Evolutionary conservation across 1,284 basidiomycete genomes (phyloP), one percentile per base, ranked within the genome.

Genomic region (Limonomyces culmigenus): DNA sequence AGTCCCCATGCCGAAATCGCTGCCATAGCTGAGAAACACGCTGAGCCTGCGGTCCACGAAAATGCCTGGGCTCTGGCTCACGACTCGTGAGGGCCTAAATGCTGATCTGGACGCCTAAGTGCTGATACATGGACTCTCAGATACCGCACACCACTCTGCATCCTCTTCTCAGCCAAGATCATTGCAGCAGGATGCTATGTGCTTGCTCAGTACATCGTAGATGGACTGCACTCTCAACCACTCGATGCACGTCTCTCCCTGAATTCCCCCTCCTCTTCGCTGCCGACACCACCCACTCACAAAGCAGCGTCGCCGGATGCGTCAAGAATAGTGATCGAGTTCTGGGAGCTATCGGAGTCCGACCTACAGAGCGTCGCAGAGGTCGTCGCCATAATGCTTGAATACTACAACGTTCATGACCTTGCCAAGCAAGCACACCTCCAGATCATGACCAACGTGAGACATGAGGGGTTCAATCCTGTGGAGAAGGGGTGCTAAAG

Each of bases 1-100:
- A 87, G 76, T 45, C 85, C 88, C 15, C 88, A 91, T 49, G 68
- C 73, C 17, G 64, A 78, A 34, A 59, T 91, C 29, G 71, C 74
- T 31, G 74, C 74, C 45, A 59, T 77, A 15, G 78, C 75, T 48
- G 67, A 73, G 37, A 56, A 63, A 29, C 62, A 65, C 42, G 59
- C 63, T 34, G 62, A 61, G 23, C 38, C 47, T 16, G 49, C 60
- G 14, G 51, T 79, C 19, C 70, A 78, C 49, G 77, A 84, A 47
- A 74, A 70, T 49, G 72, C 80, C 13, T 87, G 83, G 81, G 78
- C 75, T 42, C 62, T 86, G 38, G 76, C 81, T 13, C 78, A 84
- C 53, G 83, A 87, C 57, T 81, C 83, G 81, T 86, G 41, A 55
- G 76, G n/a, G n/a, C n/a, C n/a, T n/a, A n/a, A n/a, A n/a, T 69